Base-by-base conservation (phyloP, 1,139 yeast genomes). In the Debaryomycetaceae sp. region DNA sequence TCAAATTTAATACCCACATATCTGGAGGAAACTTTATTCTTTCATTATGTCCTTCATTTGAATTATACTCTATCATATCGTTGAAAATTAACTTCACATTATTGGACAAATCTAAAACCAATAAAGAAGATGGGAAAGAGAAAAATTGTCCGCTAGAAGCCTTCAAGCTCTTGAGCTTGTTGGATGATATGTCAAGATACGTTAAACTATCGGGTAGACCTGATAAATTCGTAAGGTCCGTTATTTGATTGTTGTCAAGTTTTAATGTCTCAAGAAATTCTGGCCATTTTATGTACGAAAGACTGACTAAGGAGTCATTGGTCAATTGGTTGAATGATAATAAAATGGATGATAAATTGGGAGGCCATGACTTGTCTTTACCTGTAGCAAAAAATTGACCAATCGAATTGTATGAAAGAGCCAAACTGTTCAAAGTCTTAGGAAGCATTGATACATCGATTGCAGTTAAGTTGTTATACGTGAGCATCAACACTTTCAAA, bases 401-500 rank as follows among this genome's bases (percentile, higher is more conserved):
- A 6, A 60, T 53, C 11, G 47, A 40, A 40, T 61, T 63, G 42
- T 48, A 48, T 9, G 65, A 58, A 16, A 66, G 41, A 40, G 66
- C 72, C 19, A 67, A 44, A 1, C 61, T 59, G 36, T 58, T 60
- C 34, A 67, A 47, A 1, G 58, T 47, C 7, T 41, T 44, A 0
- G 69, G 70, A 14, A 67, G 53, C 8, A 41, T 39, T 7, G 56
- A 47, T 2, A 63, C 42, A 40, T 60, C 53, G 15, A 65, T 37
- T 6, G 44, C 37, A 8, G 49, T 38, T 16, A 65, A 38, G 17
- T 53, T 50, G 41, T 67, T 67, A 47, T 63, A 56, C 0, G 71
- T 60, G 34, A 67, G 45, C 73, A 67, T 67, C 28, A 69, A 48
- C 2, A 63, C 60, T 11, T 53, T 58, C 34, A 67, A 49, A 22